A percentile compares a stretch with the other conserved stretches of the same genome.
Evolutionary conservation across 352 stramenopile genomes (phyloP).

Genomic region (Globisporangium irregulare): DNA sequence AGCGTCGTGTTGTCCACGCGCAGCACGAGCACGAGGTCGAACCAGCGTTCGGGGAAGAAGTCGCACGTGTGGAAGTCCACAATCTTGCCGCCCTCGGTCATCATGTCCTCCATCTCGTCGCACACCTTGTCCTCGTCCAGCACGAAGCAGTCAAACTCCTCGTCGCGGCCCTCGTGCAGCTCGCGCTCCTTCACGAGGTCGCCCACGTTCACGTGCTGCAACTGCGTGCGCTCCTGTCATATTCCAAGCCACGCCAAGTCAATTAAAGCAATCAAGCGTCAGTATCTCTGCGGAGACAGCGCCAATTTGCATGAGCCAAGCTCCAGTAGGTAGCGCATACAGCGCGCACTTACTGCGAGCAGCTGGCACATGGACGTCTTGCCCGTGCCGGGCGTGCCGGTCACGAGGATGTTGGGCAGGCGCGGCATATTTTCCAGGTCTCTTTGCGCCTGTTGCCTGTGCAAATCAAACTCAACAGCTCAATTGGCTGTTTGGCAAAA

Average conservation of each 20-base stretch:
- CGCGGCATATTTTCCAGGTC: conserved; percentile 31
- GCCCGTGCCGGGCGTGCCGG: conserved; percentile 94
- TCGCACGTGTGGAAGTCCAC: conserved; percentile 98
- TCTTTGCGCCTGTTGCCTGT: neutral
- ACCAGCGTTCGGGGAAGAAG: conserved; percentile 98
- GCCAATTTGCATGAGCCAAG: neutral
- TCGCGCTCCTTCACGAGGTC: conserved; percentile 89
- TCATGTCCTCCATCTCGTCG: conserved; percentile 93
- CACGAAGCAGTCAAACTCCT: conserved; percentile 95
- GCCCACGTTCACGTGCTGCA: conserved; percentile 94
- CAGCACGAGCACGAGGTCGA: conserved; percentile 93
- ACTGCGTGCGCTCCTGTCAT: conserved; percentile 64
- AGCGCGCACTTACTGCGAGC: conserved; percentile 60
- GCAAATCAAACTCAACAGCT: neutral
- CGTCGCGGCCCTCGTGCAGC: conserved; percentile 86
- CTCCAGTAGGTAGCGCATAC: neutral
- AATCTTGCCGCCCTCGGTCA: conserved; percentile 88
- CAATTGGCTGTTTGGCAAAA: conserved; percentile 4
- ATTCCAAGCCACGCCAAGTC: neutral
- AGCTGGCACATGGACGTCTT: conserved; percentile 94
- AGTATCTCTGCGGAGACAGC: conserved; percentile 10
- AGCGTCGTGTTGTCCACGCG: conserved; percentile 91
- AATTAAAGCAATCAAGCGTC: conserved; percentile 12
- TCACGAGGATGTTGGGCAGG: conserved; percentile 96
- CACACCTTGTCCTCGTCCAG: conserved; percentile 97